These are phyloP conservation scores for Lepiota subincarnata DNA, from an alignment of 768 basidiomycete genomes.

Conservation along the genomic window DNA sequence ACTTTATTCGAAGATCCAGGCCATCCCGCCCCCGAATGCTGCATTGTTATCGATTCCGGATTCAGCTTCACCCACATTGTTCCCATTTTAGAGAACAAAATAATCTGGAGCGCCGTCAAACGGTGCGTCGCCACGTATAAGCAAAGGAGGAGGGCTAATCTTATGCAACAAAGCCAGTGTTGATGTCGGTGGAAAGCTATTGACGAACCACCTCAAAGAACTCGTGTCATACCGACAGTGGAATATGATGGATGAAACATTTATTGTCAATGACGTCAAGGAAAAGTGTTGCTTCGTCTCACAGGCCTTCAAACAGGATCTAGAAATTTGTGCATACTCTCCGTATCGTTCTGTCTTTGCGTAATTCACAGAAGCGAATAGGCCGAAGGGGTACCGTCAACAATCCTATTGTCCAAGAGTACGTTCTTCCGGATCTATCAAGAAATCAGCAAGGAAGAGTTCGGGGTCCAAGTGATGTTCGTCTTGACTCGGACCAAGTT, in stretches of 20 bases:
- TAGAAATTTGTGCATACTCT: constrained; percentile 58
- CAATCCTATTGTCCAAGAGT: constrained; percentile 80
- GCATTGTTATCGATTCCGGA: constrained; percentile 82
- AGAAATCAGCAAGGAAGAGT: constrained; percentile 57
- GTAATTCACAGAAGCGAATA: constrained; percentile 15
- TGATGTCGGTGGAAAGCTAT: constrained; percentile 91
- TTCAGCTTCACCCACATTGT: constrained; percentile 94
- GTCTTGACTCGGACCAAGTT: constrained; percentile 59
- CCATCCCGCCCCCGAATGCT: constrained; percentile 65
- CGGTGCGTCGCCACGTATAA: constrained; percentile 42
- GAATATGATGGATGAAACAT: constrained; percentile 98
- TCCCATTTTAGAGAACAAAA: constrained; percentile 69
- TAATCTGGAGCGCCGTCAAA: constrained; percentile 80
- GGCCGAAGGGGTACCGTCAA: constrained; percentile 48
- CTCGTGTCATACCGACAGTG: constrained; percentile 93
- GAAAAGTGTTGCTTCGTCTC: constrained; percentile 89
- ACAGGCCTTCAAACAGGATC: constrained; percentile 62
- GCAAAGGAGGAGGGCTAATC: constrained; percentile 5
- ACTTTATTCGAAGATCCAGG: constrained; percentile 53
- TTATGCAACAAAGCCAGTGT: constrained; percentile 48
- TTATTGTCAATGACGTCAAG: constrained; percentile 90
- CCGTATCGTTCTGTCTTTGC: constrained; percentile 6
- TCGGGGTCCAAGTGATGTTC: constrained; percentile 47
- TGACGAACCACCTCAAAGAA: constrained; percentile 95
- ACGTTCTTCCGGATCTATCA: constrained; percentile 86